A percentile compares a stretch with the other conserved stretches of the same genome.
Conservation (phyloP, 345 rosid genomes). For the Lagerstroemia speciosa region DNA sequence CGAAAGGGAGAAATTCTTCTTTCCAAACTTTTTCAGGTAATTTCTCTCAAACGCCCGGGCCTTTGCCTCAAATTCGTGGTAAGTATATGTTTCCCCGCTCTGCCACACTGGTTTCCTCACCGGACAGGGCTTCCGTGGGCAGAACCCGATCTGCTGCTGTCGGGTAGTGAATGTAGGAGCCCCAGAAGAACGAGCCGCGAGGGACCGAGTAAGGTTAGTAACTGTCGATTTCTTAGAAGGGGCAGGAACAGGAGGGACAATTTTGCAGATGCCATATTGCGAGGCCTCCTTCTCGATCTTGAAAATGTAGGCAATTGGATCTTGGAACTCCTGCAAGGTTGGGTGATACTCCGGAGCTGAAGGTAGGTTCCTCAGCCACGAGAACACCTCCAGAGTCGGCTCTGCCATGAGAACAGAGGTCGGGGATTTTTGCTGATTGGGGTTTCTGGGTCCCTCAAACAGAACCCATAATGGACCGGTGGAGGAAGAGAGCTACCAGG, state of each 20-base stretch:
- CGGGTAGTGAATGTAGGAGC: slow-evolving; percentile 93
- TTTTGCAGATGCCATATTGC: slow-evolving; percentile 92
- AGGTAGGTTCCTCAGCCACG: slow-evolving; percentile 88
- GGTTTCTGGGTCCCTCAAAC: slow-evolving; percentile 9
- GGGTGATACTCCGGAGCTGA: slow-evolving; percentile 92
- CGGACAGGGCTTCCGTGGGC: slow-evolving; percentile 83
- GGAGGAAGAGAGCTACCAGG: background rate
- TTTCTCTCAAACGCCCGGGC: slow-evolving; percentile 66
- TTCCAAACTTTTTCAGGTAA: slow-evolving; percentile 53
- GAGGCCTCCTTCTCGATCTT: slow-evolving; percentile 97
- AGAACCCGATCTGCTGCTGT: slow-evolving; percentile 99
- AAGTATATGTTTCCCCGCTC: slow-evolving; percentile 83
- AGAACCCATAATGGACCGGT: slow-evolving; percentile 6
- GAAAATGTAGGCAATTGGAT: slow-evolving; percentile 97
- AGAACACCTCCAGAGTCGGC: slow-evolving; percentile 52
- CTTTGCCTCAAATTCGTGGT: slow-evolving; percentile 80
- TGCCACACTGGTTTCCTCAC: slow-evolving; percentile 93
- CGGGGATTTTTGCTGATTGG: slow-evolving; percentile 1
- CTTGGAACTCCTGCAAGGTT: slow-evolving; percentile 82
- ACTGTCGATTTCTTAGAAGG: slow-evolving; percentile 61
- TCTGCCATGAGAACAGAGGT: slow-evolving; percentile 16
- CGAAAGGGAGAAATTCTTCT: slow-evolving; percentile 49
- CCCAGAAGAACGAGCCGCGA: slow-evolving; percentile 46
- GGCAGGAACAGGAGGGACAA: slow-evolving; percentile 72
- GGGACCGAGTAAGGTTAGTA: slow-evolving; percentile 72